phyloP scores from a whole-genome alignment of 164 flowering plant genomes.

The Stephania cephalantha region DNA sequence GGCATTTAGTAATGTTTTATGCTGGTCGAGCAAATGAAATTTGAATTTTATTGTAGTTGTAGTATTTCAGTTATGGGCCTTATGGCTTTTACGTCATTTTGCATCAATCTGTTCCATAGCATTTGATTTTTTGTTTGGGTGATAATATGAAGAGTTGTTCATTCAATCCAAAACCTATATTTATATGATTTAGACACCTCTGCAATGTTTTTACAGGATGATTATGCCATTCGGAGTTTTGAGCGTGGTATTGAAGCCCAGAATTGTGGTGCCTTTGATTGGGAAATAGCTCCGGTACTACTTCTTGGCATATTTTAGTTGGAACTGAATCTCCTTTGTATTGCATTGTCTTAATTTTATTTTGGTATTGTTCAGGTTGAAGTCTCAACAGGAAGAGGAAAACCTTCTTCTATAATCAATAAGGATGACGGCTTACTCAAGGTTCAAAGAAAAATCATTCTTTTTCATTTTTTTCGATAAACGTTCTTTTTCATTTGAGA shows the following conservation, averaged over 20 bases:
- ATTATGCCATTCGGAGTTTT: constrained; percentile 75
- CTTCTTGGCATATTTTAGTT: constrained; percentile 2
- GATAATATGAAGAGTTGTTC: too few species aligned
- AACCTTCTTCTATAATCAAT: constrained; percentile 41
- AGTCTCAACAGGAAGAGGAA: constrained; percentile 66
- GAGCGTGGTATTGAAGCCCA: constrained; percentile 91
- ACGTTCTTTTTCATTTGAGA: not conserved
- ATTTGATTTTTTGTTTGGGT: too few species aligned
- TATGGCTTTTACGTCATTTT: too few species aligned
- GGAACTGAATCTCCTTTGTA: not conserved
- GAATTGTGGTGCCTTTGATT: constrained; percentile 59
- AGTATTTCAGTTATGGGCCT: too few species aligned
- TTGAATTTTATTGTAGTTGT: too few species aligned
- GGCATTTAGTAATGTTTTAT: too few species aligned
- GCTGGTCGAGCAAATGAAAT: too few species aligned
- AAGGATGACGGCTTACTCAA: constrained; percentile 74
- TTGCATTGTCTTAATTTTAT: not conserved
- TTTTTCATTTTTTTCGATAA: not conserved
- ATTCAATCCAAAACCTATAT: not conserved
- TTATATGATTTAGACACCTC: not conserved
- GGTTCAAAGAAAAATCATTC: constrained; percentile 28
- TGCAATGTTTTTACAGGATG: not conserved
- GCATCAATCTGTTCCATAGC: too few species aligned
- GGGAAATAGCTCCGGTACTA: constrained; percentile 86
- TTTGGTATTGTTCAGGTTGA: constrained; percentile 44